A percentile compares a stretch with the other conserved stretches of the same genome.
Evolutionary conservation across 768 basidiomycete species (phyloP).

Genomic region (Tricholoma furcatifolium): DNA sequence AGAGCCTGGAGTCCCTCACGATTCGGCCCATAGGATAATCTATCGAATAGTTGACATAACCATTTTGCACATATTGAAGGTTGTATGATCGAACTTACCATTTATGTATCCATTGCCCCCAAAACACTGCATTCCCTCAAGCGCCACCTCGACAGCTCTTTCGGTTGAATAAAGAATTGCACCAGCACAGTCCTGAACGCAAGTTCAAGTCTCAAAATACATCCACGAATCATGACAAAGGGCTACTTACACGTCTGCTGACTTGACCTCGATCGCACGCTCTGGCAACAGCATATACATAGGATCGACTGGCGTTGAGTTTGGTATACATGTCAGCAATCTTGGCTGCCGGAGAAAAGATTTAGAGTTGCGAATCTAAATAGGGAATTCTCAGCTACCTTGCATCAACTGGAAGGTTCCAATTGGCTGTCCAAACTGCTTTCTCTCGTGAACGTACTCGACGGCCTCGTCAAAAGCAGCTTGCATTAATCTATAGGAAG

Average conservation of each 20-base stretch:
- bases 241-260: constrained; percentile 65
- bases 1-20: constrained; percentile 83
- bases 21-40: constrained; percentile 91
- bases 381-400: constrained; percentile 42
- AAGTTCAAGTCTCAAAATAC: not conserved
- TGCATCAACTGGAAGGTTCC: constrained; percentile 97
- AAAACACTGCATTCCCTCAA: constrained; percentile 91
- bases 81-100: constrained; percentile 40
- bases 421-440: constrained; percentile 86
- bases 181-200: constrained; percentile 91
- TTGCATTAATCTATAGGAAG: constrained; percentile 72
- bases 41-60: constrained; percentile 25
- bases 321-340: constrained; percentile 96
- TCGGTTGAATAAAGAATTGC: constrained; percentile 94
- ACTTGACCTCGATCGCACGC: constrained; percentile 82
- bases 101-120: constrained; percentile 98
- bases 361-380: constrained; percentile 12
- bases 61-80: not conserved
- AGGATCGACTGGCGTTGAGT: constrained; percentile 82
- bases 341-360: constrained; percentile 48
- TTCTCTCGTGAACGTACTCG: constrained; percentile 89
- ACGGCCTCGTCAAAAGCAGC: constrained; percentile 87
- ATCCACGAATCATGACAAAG: not conserved
- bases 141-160: constrained; percentile 84
- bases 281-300: constrained; percentile 90